Percentiles rank a stretch among this genome's conserved stretches.
Evolutionary conservation across 1,284 basidiomycete genomes (phyloP).

Genomic region (Ustilago hordei): DNA sequence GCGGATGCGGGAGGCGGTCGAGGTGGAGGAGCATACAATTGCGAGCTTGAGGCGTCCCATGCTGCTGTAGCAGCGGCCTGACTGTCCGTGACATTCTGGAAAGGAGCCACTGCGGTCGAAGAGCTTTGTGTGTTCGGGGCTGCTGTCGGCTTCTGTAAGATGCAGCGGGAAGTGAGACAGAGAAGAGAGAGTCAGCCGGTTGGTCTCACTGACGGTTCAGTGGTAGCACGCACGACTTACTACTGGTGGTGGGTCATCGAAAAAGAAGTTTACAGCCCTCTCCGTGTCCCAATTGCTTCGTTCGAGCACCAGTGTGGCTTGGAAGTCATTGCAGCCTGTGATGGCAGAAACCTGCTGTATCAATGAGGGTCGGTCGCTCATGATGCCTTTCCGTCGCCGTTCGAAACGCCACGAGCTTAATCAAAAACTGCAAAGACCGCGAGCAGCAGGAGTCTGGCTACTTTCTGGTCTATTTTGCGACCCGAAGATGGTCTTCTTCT

Average conservation of each 20-base stretch:
- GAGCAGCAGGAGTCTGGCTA: not conserved
- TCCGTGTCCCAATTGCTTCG: conserved; percentile 38
- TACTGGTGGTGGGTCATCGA: conserved; percentile 50
- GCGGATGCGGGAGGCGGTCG: conserved; percentile 19
- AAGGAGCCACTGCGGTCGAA: conserved; percentile 25
- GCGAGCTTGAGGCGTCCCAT: conserved; percentile 24
- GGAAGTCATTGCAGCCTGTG: conserved; percentile 44
- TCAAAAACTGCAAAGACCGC: not conserved
- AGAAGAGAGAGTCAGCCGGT: not conserved
- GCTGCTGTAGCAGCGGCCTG: conserved; percentile 13
- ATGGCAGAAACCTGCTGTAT: conserved; percentile 43
- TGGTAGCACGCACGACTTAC: conserved; percentile 18
- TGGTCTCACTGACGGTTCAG: no score
- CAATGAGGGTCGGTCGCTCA: conserved; percentile 23
- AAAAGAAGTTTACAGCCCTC: conserved; percentile 42
- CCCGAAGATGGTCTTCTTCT: not conserved
- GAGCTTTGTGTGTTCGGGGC: conserved; percentile 12
- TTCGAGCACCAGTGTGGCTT: conserved; percentile 33
- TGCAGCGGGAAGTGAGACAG: not conserved
- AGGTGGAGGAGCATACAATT: conserved; percentile 26
- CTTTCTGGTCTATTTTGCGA: not conserved
- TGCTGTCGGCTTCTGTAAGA: conserved; percentile 10
- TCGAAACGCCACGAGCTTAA: not conserved
- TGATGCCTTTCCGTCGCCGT: conserved; percentile 4
- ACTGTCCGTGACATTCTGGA: conserved; percentile 1